phyloP scores from a whole-genome alignment of 192 early-diverging fungal species.

The Phlyctochytrium bullatum region DNA sequence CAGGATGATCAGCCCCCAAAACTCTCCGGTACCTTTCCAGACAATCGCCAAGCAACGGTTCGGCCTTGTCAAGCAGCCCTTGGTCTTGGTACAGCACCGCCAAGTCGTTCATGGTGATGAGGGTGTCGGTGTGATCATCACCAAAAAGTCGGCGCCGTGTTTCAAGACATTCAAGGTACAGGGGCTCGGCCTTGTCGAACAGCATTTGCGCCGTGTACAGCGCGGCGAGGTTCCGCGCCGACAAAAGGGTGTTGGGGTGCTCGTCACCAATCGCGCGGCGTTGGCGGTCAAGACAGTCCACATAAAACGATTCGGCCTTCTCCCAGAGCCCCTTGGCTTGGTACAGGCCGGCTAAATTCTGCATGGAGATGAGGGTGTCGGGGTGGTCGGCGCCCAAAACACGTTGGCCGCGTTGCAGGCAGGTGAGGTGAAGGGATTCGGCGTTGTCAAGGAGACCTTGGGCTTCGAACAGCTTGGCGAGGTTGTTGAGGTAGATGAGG shows the following conservation, averaged over 20 bases:
- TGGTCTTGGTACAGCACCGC: background rate
- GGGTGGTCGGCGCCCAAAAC: background rate
- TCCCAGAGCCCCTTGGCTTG: background rate
- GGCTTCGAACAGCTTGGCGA: background rate
- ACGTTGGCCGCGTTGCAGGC: background rate
- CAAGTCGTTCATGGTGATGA: constrained; percentile 13
- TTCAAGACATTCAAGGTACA: constrained; percentile 13
- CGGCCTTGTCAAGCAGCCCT: constrained; percentile 21
- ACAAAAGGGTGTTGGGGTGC: background rate
- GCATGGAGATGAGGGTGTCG: background rate
- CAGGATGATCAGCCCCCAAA: background rate
- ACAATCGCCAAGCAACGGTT: constrained; percentile 15
- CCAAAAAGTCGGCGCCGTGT: constrained; percentile 4
- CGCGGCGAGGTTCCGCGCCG: background rate
- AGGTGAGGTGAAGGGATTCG: background rate
- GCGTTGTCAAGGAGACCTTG: background rate
- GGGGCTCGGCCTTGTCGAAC: constrained; percentile 17
- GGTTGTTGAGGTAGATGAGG: background rate
- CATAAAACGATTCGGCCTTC: background rate
- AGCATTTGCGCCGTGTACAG: constrained; percentile 8
- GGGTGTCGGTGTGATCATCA: constrained; percentile 25
- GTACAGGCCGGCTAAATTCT: background rate
- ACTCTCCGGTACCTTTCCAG: background rate
- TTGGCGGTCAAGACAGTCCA: background rate
- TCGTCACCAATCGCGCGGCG: background rate